Evolutionary conservation across 169 alveolate species (phyloP), one percentile per base, ranked within the genome.

Genomic region (Eimeria mitis): DNA sequence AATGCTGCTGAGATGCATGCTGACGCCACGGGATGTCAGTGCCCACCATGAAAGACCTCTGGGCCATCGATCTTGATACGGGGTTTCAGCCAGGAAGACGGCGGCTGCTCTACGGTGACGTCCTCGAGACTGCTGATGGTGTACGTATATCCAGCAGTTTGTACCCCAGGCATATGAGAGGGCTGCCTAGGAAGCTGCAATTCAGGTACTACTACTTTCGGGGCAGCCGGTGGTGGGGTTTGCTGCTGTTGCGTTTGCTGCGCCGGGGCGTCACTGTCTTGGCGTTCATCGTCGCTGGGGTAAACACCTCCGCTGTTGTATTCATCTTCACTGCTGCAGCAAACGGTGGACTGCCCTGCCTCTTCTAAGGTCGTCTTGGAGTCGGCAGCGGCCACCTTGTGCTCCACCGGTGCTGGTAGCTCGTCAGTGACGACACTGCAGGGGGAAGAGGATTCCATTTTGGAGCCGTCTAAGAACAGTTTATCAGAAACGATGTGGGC

Each of bases 241-340:
- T 7, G 88, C 88, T 44, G 88, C 88, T 78, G 88, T 68, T 44
- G 65, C 37, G 16, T n/a, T 34, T 81, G 89, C 56, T 56, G 54
- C 25, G 44, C 25, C 34, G 37, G 92, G 7, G 59, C 79, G 37
- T 85, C 92, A 63, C 92, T 85, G 92, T 85, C 92, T 85, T 61
- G 92, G 65, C 92, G 92, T 61, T 85, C 92, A 71, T 85, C 92
- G 28, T 85, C 92, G 31, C 92, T 85, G 61, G 92, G 65, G 47
- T 85, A 85, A 5, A 31, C 61, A 8, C 79, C 92, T 19, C 42
- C 34, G 52, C 79, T 85, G 44, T 54, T 37, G 61, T 56, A 61
- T 63, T 85, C 92, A 59, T 85, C 92, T 61, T 85, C 92, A 40
- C 92, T 85, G 79, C 92, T 85, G 81, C 92, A 85, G 92, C 92